Base-by-base conservation (phyloP, 192 early-diverging fungal species). In the Mortierella antarctica region DNA sequence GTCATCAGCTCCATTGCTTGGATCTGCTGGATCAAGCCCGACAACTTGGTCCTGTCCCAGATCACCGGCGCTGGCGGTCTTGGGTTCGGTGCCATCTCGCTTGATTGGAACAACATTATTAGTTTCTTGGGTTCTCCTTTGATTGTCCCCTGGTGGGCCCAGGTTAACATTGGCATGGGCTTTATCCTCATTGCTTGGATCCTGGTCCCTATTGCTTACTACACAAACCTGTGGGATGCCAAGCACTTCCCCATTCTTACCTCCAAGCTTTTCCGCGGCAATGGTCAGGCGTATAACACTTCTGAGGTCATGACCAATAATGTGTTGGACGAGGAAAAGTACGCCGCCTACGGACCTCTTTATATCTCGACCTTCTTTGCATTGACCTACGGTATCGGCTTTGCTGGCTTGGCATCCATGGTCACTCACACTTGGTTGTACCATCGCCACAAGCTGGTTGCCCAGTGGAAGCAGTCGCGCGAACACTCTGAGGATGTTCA, bases 121-220 rank as follows among this genome's bases (percentile, higher is more conserved):
- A 57, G 75, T 49, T 88, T 67, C 76, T 73, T 87, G 40, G 49
- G 53, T n/a, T 83, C 60, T 41, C 75, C 57, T 70, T 71, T 74
- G 82, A 67, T 85, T 54, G 71, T 85, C 44, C 71, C 76, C 47
- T 84, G 74, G 74, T 88, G 87, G 75, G 88, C 91, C 45, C 84
- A 86, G 11, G 88, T 88, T 70, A 93, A 93, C 73, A 83, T 89
- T 40, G 90, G 89, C 74, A 70, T 84, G 2, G 89, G 89, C 41
- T 88, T 89, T 65, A 80, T 90, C 48, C 50, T 91, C 1, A 80
- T 90, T 17, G 87, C 89, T 62, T 95, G 93, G 93, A 76, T 93
- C 61, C 80, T 90, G 45, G 87, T 86, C 0, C 94, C 93, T 14
- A 82, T 90, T n/a, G 86, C 86, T 12, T 92, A 90, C 71, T 92